phyloP scores from a whole-genome alignment of 805 yeast species.

The Barnettozyma vustinii region DNA sequence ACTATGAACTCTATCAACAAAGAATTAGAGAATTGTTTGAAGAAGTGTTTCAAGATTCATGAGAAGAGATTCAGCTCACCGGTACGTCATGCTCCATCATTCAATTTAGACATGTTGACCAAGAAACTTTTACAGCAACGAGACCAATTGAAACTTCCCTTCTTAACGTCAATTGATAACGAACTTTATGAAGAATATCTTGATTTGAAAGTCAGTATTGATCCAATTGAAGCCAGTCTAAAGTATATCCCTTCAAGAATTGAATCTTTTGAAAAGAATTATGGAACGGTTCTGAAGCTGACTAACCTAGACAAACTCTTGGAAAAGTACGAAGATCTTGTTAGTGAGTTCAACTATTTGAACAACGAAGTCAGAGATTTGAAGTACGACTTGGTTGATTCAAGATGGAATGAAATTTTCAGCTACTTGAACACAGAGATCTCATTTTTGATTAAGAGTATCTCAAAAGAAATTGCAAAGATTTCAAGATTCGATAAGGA shows the following conservation, averaged over 20 bases:
- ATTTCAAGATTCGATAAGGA: constrained; percentile 21
- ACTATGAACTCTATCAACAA: constrained; percentile 38
- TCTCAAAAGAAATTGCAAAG: constrained; percentile 24
- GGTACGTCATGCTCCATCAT: constrained; percentile 33
- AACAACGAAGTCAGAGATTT: constrained; percentile 36
- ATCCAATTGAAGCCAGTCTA: constrained; percentile 49
- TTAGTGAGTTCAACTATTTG: constrained; percentile 37
- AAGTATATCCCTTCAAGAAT: constrained; percentile 45
- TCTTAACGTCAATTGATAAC: constrained; percentile 34
- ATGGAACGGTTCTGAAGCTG: constrained; percentile 13
- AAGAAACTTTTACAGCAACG: constrained; percentile 27
- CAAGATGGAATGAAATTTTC: constrained; percentile 53
- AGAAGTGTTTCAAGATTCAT: constrained; percentile 32
- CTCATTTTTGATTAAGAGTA: constrained; percentile 22
- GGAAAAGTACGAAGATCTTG: constrained; percentile 34
- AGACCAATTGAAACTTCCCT: constrained; percentile 33
- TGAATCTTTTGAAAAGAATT: constrained; percentile 35
- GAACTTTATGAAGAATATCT: constrained; percentile 37
- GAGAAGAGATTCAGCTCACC: constrained; percentile 37
- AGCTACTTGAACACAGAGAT: constrained; percentile 41
- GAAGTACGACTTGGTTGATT: constrained; percentile 42
- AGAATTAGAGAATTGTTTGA: constrained; percentile 34
- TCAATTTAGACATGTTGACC: constrained; percentile 30
- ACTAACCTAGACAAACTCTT: constrained; percentile 27
- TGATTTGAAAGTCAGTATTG: constrained; percentile 35